Base-by-base conservation (phyloP, 1,284 basidiomycete species). In the Inonotus obliquus region DNA sequence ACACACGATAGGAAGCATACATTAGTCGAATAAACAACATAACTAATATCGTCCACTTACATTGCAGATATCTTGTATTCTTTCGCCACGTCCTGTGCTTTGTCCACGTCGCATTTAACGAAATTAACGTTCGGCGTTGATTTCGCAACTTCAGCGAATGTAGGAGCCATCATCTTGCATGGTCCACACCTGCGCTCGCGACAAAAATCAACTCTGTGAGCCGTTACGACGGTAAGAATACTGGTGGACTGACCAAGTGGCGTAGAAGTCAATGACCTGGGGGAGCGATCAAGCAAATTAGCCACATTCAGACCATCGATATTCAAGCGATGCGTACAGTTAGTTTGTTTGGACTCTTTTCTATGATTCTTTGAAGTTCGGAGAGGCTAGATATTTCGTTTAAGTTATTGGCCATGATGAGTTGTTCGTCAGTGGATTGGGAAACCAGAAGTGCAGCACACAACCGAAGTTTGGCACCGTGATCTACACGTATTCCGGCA, bases 221-320 rank as follows among this genome's bases (percentile, higher is more conserved):
- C 17, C 3, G 7, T 17, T 44, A 7, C 19, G 17, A 44, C 9
- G n/a, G 41, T n/a, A n/a, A 17, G n/a, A 21, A 14, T 6, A 21
- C 17, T 44, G 17, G 41, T 44, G 21, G 10, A 67, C 74, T 66
- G 66, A 88, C 89, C 89, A 91, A 65, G 83, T 81, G 61, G 89
- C 89, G 72, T 91, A 87, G 68, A 92, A 92, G 73, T 92, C 90
- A 65, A 92, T 91, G 59, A 92, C 86, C 89, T 91, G 63, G 21
- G 32, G 47, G 48, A 10, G 48, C 9, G 23, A 44, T n/a, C 21
- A n/a, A 10, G 13, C 45, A 3, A 10, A 14, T 23, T 14, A 49
- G 7, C 23, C 1, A 23, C 9, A 9, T 27, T 27, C 3, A 21
- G 14, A 49, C 47, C 4, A 21, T 27, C n/a, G 7, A 21, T 25